Conservation (phyloP, 2,329 filamentous ascomycete genomes). For the Nannizziopsis barbatae region DNA sequence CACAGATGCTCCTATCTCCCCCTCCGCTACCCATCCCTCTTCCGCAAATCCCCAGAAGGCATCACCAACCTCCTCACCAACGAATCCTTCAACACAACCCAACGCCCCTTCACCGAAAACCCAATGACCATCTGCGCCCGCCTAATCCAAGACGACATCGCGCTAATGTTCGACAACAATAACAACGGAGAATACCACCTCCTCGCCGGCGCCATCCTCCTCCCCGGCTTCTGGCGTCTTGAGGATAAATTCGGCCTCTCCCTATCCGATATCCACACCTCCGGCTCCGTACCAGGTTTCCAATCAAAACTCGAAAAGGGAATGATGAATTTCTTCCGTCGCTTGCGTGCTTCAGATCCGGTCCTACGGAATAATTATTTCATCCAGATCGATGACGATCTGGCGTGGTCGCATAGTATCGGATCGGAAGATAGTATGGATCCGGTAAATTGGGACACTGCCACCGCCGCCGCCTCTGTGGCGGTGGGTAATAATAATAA, state of each 20-base stretch:
- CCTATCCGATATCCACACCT: slow-evolving; percentile 67
- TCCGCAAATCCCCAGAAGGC: slow-evolving; percentile 47
- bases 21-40: slow-evolving; percentile 63
- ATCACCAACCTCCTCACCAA: slow-evolving; percentile 60
- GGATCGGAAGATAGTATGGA: slow-evolving; percentile 56
- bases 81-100: slow-evolving; percentile 58
- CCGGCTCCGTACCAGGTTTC: slow-evolving; percentile 63
- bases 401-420: slow-evolving; percentile 68
- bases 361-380: slow-evolving; percentile 73
- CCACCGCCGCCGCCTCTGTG: too few species aligned
- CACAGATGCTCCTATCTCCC: slow-evolving; percentile 52
- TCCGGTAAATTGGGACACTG: slow-evolving; percentile 63
- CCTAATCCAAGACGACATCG: slow-evolving; percentile 69
- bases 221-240: slow-evolving; percentile 75
- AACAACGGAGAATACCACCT: slow-evolving; percentile 61
- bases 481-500: too few species aligned
- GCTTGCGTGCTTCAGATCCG: slow-evolving; percentile 56
- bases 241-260: slow-evolving; percentile 72
- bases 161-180: slow-evolving; percentile 68
- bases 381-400: slow-evolving; percentile 67
- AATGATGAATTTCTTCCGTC: slow-evolving; percentile 70
- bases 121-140: slow-evolving; percentile 65
- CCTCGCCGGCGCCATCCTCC: slow-evolving; percentile 61
- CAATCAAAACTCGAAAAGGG: slow-evolving; percentile 60
- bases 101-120: slow-evolving; percentile 57